Base-by-base conservation (phyloP, 257 asterid genomes). In the Rauvolfia tetraphylla region DNA sequence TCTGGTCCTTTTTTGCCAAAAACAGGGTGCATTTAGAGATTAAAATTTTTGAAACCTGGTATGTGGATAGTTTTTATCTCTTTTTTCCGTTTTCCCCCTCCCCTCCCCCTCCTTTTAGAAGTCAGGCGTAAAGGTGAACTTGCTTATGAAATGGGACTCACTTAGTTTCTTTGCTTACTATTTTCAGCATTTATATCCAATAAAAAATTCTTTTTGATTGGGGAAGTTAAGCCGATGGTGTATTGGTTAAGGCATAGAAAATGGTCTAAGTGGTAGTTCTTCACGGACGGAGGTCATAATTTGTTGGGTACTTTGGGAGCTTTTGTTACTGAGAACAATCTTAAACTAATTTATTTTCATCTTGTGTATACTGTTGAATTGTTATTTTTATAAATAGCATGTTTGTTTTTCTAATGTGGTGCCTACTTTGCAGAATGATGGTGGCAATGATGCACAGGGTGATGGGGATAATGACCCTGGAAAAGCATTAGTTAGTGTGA, bases 401-500 rank as follows among this genome's bases (percentile, higher is more conserved):
- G 1, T 20, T 58, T 12, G 6, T 67, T 31, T 58, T 11, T 48
- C 48, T 49, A 20, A n/a, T 38, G 72, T 38, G 18, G 29, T 34
- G 9, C 56, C 63, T 65, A 4, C 77, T 76, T 79, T 84, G 87
- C 88, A 91, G 94, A 80, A 89, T 20, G 71, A 73, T n/a, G 20
- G 46, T 57, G 78, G 36, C 29, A 58, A 57, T 34, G 38, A 75
- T 22, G 76, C 65, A 31, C 36, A 27, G 38, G 84, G 74, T 66
- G 80, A 80, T 31, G 54, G 46, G 36, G 84, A 84, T 78, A 78
- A 75, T 49, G 82, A 25, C 77, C 77, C 42, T 78, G 87, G 74
- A 54, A 76, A 83, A 77, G 84, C 79, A 44, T n/a, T 73, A 46
- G 82, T 71, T 65, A 46, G 6, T 54, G 77, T 12, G 13, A 67